Base-by-base conservation (phyloP, 2,329 filamentous ascomycete genomes). In the Sclerotinia minor region DNA sequence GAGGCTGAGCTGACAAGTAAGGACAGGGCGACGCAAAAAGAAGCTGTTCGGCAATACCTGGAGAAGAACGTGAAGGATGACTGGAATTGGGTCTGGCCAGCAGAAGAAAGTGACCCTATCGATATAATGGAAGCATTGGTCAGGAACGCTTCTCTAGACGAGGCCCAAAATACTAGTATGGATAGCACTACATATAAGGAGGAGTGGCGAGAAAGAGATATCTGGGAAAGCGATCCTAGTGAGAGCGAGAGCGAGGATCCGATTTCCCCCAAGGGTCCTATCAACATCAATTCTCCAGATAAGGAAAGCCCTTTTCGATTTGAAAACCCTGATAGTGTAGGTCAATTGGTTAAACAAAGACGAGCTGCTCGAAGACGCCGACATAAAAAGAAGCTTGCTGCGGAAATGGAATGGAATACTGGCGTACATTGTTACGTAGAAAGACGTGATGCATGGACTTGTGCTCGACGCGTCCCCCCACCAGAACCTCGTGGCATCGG, bases 381-480 rank as follows among this genome's bases (percentile, higher is more conserved):
- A 74, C 65, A 76, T 26, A 77, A 73, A 59, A 84, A 82, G 72
- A 84, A 82, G 60, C 76, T 86, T 61, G 84, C 86, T 70, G 86
- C 87, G 67, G 89, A 92, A 80, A 85, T 88, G 80, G 78, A 81
- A 41, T 96, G 91, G 89, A 98, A 97, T 74, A 83, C 89, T 49
- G 94, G 94, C 0, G 78, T 97, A 67, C 85, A 88, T n/a, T 90
- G 90, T 77, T 98, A 92, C 79, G 85, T 89, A 69, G 86, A 89
- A 41, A 83, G 92, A 68, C 85, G 94, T 60, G 88, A 97, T 79
- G 88, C 87, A 8, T 98, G 94, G 94, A 94, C 93, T 0, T 89
- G 91, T 44, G 94, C 92, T 44, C 85, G 85, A 71, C 84, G 81
- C 15, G 85, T 84, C 47, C 35, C 67, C 21, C 64, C 64, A 47